Conservation (phyloP, 2,329 filamentous ascomycete genomes). For the Lasiodiplodia sp. region DNA sequence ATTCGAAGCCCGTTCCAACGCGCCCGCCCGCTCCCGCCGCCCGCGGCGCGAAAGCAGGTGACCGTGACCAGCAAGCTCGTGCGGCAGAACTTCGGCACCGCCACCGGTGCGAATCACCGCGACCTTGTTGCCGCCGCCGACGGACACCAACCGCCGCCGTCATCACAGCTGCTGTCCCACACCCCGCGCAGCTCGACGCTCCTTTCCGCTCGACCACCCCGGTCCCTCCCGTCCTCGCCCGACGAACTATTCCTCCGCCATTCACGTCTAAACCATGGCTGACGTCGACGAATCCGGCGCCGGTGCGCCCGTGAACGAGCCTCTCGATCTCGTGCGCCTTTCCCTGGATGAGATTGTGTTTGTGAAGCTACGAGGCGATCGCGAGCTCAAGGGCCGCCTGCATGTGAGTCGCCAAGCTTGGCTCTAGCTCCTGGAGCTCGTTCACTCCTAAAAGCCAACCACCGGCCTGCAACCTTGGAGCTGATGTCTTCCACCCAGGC, state of each 20-base stretch:
- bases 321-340: constrained; percentile 92
- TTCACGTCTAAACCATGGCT: constrained; percentile 67
- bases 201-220: not conserved
- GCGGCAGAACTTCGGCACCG: not conserved
- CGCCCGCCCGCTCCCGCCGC: constrained; percentile 6
- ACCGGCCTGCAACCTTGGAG: not conserved
- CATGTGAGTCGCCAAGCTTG: constrained; percentile 67
- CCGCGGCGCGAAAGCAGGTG: constrained; percentile 25
- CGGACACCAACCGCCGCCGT: constrained; percentile 17
- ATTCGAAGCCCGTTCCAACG: not conserved
- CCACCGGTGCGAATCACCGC: not conserved
- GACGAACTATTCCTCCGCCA: not conserved
- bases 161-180: constrained; percentile 19
- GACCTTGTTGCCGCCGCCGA: constrained; percentile 16
- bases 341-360: constrained; percentile 96
- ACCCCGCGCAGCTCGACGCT: constrained; percentile 17
- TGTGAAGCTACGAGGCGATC: constrained; percentile 94
- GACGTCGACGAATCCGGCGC: constrained; percentile 77
- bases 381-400: constrained; percentile 92
- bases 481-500: constrained; percentile 64
- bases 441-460: constrained; percentile 5
- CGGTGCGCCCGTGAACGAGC: constrained; percentile 74
- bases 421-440: not conserved
- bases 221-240: not conserved
- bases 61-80: not conserved